Percentiles rank a stretch among this genome's conserved stretches.
Conservation (phyloP, 306 rosid species). For the Medicago arabica region DNA sequence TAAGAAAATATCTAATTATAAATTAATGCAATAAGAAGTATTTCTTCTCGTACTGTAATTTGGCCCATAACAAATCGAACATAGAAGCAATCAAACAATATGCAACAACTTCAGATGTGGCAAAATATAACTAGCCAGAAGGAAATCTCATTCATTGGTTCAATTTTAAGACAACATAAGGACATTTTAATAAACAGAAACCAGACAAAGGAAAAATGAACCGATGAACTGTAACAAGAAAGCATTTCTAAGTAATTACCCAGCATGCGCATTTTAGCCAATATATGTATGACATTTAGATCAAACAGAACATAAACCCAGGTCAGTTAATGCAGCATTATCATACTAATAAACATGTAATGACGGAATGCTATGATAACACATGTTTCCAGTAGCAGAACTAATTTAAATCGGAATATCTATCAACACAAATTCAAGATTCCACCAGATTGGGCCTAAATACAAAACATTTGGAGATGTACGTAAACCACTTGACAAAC, state of each 20-base stretch:
- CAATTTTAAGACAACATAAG: background rate
- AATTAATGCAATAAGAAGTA: background rate
- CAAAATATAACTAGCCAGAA: background rate
- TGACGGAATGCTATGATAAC: background rate
- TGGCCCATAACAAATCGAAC: background rate
- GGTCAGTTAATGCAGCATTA: background rate
- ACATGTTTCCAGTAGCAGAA: background rate
- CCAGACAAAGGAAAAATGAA: background rate
- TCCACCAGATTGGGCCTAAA: background rate
- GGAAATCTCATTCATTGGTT: background rate
- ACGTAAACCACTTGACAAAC: background rate
- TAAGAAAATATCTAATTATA: background rate
- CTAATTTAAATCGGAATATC: background rate
- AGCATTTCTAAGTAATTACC: background rate
- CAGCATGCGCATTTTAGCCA: background rate
- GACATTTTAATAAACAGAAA: background rate
- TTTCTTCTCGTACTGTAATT: background rate
- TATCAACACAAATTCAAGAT: background rate
- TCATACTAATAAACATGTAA: background rate
- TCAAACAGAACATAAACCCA: background rate
- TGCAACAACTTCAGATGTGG: background rate
- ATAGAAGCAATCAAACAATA: constrained; percentile 1
- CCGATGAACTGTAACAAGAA: background rate
- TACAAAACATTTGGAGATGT: background rate
- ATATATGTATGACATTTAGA: background rate